Base-by-base conservation (phyloP, 2,329 filamentous ascomycete species). In the Diaporthe helianthi region DNA sequence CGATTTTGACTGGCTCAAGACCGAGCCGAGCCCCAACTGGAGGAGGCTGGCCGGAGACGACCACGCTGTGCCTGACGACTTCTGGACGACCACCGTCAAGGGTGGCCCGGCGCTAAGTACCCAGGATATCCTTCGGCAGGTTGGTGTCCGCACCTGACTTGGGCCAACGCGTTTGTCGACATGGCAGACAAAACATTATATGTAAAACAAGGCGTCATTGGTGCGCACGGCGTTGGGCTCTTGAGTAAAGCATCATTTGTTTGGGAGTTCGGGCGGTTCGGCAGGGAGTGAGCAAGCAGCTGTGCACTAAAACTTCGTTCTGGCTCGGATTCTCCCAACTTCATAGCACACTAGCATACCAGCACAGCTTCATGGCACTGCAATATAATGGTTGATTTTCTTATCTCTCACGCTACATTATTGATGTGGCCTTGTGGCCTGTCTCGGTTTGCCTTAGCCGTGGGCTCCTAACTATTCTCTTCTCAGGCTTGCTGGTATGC, bases 1-100 rank as follows among this genome's bases (percentile, higher is more conserved):
- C 78, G 96, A 99, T 79, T 99, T 99, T 84, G 97, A 97, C 81
- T 98, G 96, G 96, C 86, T 98, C 72, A 97, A 94, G 79, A 85
- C 87, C 19, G 93, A 92, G 69, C 88, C 89, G 36, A 98, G 93
- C 76, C 96, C 96, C 2, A 94, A 99, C 77, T 99, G 95, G 93
- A 87, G 84, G 41, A 80, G 93, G 2, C 74, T 98, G 26, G 83
- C 87, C 1, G 85, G 89, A 65, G 83, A 83, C 3, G 41, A 46
- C 41, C 31, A 36, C 22, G 51, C 22, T 15, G 80, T 95, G 15
- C 73, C 80, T 0, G 87, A 90, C 1, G 82, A 86, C 2, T 82
- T 91, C 0, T 97, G 94, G 94, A 87, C 83, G 61, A 85, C 87
- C 38, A 83, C 89, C 13, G 87, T 94, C 13, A 86, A 86, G 12